These are phyloP conservation scores for Erucastrum elatum DNA, from an alignment of 345 rosid species.

Conservation along the genomic window DNA sequence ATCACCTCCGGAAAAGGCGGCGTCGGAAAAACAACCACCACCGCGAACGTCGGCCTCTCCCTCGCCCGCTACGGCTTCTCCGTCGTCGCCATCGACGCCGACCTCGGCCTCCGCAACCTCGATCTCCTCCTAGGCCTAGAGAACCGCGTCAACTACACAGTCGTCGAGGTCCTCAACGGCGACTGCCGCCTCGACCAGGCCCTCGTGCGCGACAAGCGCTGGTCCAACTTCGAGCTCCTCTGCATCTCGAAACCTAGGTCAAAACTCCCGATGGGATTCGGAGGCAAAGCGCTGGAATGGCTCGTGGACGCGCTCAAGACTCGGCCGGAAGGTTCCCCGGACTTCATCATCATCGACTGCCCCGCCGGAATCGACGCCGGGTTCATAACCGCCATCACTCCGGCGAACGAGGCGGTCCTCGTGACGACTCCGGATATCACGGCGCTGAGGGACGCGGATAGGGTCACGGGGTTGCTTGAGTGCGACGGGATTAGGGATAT, in stretches of 20 bases:
- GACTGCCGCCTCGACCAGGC: constrained; percentile 98
- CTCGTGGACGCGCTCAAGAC: constrained; percentile 77
- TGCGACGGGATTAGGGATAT: constrained; percentile 94
- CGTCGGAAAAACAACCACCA: constrained; percentile 93
- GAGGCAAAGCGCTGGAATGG: constrained; percentile 90
- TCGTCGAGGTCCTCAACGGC: constrained; percentile 85
- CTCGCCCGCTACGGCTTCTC: constrained; percentile 92
- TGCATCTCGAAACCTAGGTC: constrained; percentile 96
- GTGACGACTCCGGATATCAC: constrained; percentile 95
- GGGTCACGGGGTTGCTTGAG: constrained; percentile 80
- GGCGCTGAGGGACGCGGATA: constrained; percentile 81
- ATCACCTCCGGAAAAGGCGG: constrained; percentile 99
- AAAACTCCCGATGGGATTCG: constrained; percentile 89
- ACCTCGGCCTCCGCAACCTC: constrained; percentile 91
- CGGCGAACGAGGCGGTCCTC: constrained; percentile 85
- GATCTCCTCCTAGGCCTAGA: constrained; percentile 94
- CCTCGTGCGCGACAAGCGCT: constrained; percentile 86
- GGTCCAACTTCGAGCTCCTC: constrained; percentile 90
- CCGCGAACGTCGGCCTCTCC: constrained; percentile 98
- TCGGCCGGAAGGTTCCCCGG: constrained; percentile 72
- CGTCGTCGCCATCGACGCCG: constrained; percentile 90
- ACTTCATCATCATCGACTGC: constrained; percentile 83
- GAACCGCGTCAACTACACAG: constrained; percentile 91
- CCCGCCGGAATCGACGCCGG: constrained; percentile 99
- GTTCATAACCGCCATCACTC: constrained; percentile 95